Evolutionary conservation across 106 monocot genomes (phyloP).

Genomic region (Acorus gramineus): DNA sequence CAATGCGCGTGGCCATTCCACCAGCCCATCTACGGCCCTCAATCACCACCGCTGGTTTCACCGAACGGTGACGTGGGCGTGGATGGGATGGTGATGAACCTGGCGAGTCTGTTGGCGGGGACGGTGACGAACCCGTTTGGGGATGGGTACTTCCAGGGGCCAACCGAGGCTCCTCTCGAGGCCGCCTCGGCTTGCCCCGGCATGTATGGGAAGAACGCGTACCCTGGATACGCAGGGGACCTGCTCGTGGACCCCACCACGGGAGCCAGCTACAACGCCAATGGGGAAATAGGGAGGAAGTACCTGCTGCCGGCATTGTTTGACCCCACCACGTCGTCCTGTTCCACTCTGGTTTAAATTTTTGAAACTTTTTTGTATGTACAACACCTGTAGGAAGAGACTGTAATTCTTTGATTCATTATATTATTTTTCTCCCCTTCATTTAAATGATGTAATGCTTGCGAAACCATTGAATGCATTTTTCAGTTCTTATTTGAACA

Average conservation of each 20-base stretch:
- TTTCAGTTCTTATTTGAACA: too few relatives aligned
- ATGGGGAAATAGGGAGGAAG: slow-evolving; percentile 49
- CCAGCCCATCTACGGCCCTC: slow-evolving; percentile 77
- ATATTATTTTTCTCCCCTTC: too few relatives aligned
- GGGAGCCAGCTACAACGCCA: slow-evolving; percentile 67
- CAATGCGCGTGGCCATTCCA: slow-evolving; percentile 95
- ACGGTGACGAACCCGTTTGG: slow-evolving; percentile 72
- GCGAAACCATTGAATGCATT: too few relatives aligned
- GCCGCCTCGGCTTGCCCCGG: slow-evolving; percentile 68
- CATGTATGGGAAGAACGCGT: slow-evolving; percentile 59
- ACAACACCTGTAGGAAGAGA: too few relatives aligned
- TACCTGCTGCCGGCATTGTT: slow-evolving; percentile 60
- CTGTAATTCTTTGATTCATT: too few relatives aligned
- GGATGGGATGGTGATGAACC: slow-evolving; percentile 80
- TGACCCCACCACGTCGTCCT: slow-evolving; percentile 40
- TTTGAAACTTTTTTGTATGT: too few relatives aligned
- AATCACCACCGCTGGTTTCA: slow-evolving; percentile 36
- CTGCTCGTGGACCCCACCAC: slow-evolving; percentile 47
- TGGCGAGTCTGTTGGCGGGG: slow-evolving; percentile 49
- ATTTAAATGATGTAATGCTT: too few relatives aligned
- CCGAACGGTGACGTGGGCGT: slow-evolving; percentile 79
- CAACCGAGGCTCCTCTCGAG: slow-evolving; percentile 59
- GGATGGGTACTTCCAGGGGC: slow-evolving; percentile 63
- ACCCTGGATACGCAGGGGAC: slow-evolving; percentile 66
- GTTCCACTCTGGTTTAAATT: slow-evolving; percentile 43